These are phyloP conservation scores for Tetrahymena elliotti DNA, from an alignment of 73 alveolate species.

Conservation along the genomic window DNA sequence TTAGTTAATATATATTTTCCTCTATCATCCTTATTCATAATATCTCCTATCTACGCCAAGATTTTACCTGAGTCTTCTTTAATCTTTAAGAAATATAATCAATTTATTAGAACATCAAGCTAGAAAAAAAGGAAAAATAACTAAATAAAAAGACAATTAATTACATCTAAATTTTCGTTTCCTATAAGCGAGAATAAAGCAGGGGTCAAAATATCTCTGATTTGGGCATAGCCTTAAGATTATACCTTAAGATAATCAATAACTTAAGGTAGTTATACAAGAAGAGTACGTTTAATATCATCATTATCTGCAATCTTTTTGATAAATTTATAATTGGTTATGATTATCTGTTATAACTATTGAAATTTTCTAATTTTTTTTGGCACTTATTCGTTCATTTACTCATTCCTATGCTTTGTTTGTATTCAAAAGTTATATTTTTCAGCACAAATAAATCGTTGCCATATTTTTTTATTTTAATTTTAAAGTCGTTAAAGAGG, in stretches of 20 bases:
- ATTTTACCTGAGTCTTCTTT: neutral
- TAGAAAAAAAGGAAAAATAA: neutral
- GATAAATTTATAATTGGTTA: neutral
- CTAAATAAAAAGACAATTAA: neutral
- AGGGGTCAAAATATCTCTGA: neutral
- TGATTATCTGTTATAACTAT: neutral
- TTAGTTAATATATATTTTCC: slow-evolving; percentile 12
- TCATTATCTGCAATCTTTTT: neutral
- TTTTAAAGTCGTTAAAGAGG: neutral
- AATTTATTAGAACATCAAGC: neutral
- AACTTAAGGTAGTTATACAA: neutral
- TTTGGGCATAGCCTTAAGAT: neutral
- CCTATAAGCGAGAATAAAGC: neutral
- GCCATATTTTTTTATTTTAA: neutral
- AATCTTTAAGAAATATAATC: neutral
- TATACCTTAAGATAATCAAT: neutral
- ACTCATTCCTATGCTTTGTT: no score
- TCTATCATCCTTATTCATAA: slow-evolving; percentile 9
- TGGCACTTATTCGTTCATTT: neutral
- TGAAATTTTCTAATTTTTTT: neutral
- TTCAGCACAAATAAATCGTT: no score
- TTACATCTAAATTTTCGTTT: neutral
- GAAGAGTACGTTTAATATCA: neutral
- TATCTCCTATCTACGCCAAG: neutral
- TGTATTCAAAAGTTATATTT: no score